Percentiles rank a stretch among this genome's conserved stretches.
Evolutionary conservation across 2,329 filamentous ascomycete species (phyloP).

Genomic region (Aspergillus sp.): DNA sequence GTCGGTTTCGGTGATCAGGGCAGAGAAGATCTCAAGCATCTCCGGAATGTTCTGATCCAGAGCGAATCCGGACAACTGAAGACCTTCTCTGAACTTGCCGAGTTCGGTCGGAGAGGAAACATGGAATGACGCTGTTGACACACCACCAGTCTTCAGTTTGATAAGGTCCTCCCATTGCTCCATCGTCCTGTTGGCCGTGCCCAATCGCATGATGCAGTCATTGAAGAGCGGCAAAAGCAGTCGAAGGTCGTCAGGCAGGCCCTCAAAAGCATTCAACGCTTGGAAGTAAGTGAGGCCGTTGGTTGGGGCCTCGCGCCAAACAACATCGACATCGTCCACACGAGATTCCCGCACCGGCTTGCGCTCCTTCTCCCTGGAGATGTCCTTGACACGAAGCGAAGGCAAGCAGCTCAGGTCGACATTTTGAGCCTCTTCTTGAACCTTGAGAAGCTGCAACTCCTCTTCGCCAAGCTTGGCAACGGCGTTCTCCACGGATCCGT

Average conservation of each 20-base stretch:
- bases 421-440: constrained; percentile 76
- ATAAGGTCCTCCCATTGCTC: constrained; percentile 93
- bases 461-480: constrained; percentile 65
- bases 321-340: constrained; percentile 60
- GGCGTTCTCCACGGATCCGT: constrained; percentile 65
- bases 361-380: constrained; percentile 69
- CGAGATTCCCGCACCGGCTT: constrained; percentile 58
- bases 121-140: constrained; percentile 78
- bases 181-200: constrained; percentile 81
- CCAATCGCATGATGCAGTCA: constrained; percentile 86
- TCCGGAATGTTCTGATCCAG: constrained; percentile 82
- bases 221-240: constrained; percentile 83
- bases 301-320: constrained; percentile 88
- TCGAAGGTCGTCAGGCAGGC: constrained; percentile 76
- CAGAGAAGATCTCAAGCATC: constrained; percentile 81
- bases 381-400: constrained; percentile 81
- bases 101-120: constrained; percentile 69
- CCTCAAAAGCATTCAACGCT: constrained; percentile 71
- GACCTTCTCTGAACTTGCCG: constrained; percentile 66
- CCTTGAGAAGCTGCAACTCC: constrained; percentile 70
- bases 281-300: constrained; percentile 96
- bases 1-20: constrained; percentile 76
- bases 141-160: constrained; percentile 89
- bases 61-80: constrained; percentile 78
- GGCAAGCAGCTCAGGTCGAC: constrained; percentile 84